These are phyloP conservation scores for Starmerella sp. DNA, from an alignment of 805 yeast genomes.

Conservation along the genomic window DNA sequence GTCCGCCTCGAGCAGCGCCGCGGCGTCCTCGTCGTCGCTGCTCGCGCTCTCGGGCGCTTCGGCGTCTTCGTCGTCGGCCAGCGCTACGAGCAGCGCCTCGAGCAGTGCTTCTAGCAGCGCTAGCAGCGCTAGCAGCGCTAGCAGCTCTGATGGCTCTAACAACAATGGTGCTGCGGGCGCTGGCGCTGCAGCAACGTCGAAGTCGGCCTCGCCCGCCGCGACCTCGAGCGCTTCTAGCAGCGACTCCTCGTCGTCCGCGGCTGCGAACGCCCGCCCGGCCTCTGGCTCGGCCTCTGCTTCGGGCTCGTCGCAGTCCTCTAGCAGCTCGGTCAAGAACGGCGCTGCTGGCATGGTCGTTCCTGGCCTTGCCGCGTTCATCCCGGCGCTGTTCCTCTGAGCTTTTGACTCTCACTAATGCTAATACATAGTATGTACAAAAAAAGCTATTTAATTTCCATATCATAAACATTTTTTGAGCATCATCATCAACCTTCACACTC, in stretches of 20 bases:
- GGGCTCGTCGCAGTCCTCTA: not conserved
- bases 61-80: slow-evolving; percentile 10
- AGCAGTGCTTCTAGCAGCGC: slow-evolving; percentile 5
- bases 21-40: slow-evolving; percentile 7
- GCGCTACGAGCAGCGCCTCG: slow-evolving; percentile 4
- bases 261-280: not conserved
- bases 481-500: no score
- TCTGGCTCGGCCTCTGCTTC: not conserved
- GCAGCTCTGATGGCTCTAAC: not conserved
- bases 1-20: slow-evolving; percentile 5
- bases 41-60: slow-evolving; percentile 7
- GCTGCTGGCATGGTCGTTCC: slow-evolving; percentile 11
- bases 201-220: not conserved
- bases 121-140: slow-evolving; percentile 3
- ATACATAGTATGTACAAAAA: not conserved
- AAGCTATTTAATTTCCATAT: not conserved
- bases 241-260: not conserved
- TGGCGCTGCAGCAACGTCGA: not conserved
- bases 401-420: not conserved
- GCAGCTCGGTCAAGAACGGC: slow-evolving; percentile 7
- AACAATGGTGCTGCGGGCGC: slow-evolving; percentile 11
- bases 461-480: not conserved
- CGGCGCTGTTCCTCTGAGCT: slow-evolving; percentile 13
- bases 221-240: not conserved
- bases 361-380: slow-evolving; percentile 11